Percentiles rank a stretch among this genome's conserved stretches.
Conservation (phyloP, 768 basidiomycete species). For the Pisolithus sp. region DNA sequence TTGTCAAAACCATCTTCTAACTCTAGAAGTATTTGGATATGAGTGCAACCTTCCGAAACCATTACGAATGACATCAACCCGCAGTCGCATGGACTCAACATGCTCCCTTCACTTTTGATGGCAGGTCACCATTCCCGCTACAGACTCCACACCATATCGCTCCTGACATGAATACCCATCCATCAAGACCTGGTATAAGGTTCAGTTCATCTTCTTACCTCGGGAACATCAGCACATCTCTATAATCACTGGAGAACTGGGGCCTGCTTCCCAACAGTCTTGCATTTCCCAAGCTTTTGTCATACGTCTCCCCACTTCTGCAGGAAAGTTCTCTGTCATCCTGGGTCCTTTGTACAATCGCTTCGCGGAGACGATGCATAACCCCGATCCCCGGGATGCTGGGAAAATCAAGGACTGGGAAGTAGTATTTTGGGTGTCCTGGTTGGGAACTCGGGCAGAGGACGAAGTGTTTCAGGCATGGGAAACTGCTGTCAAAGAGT, state of each 20-base stretch:
- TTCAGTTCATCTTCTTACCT: constrained; percentile 51
- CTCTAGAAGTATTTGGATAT: too few relatives aligned
- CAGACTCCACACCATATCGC: constrained; percentile 20
- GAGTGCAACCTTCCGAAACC: too few relatives aligned
- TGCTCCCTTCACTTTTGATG: constrained; percentile 13
- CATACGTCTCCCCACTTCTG: constrained; percentile 37
- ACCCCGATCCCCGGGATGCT: constrained; percentile 22
- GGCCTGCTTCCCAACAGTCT: constrained; percentile 23
- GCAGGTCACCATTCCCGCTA: constrained; percentile 7
- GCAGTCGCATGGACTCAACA: neutral
- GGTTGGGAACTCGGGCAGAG: constrained; percentile 31
- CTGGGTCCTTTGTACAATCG: constrained; percentile 43
- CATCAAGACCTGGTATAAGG: constrained; percentile 44
- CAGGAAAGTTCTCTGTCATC: constrained; percentile 37
- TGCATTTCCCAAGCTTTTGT: constrained; percentile 35
- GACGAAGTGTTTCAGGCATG: constrained; percentile 30
- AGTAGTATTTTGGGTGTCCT: constrained; percentile 33
- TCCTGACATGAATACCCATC: constrained; percentile 47
- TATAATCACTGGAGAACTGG: constrained; percentile 24
- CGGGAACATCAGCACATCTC: constrained; percentile 47
- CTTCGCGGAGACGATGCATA: constrained; percentile 33
- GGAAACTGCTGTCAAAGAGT: constrained; percentile 28
- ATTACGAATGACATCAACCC: too few relatives aligned
- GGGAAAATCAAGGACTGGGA: constrained; percentile 33
- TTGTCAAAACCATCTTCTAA: too few relatives aligned